These are phyloP conservation scores for Leptographium lundbergii DNA, from an alignment of 2,329 filamentous ascomycete genomes.

Conservation along the genomic window DNA sequence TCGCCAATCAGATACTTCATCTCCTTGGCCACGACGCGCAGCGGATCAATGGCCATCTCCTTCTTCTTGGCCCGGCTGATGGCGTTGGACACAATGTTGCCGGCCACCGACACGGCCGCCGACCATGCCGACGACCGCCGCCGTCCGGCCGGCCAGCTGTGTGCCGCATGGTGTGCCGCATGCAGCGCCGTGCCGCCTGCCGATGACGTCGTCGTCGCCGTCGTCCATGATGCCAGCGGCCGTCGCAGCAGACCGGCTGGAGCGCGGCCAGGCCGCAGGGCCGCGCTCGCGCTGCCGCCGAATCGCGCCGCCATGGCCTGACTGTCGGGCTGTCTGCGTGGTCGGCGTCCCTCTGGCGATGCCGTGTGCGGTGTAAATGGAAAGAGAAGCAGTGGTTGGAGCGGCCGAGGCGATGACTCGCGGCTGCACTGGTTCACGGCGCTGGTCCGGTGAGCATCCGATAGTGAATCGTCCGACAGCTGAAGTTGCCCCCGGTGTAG, in stretches of 20 bases:
- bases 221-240: neutral
- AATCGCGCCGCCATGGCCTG: neutral
- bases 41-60: slow-evolving; percentile 69
- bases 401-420: neutral
- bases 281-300: neutral
- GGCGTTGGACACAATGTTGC: slow-evolving; percentile 59
- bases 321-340: neutral
- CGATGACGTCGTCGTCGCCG: neutral
- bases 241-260: neutral
- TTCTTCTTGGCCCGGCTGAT: slow-evolving; percentile 48
- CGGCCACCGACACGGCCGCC: slow-evolving; percentile 57
- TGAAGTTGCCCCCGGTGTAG: too few relatives aligned
- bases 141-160: neutral
- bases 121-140: slow-evolving; percentile 51
- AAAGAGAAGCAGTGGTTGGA: neutral
- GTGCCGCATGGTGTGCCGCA: neutral
- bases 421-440: neutral
- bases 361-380: too few relatives aligned
- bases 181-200: neutral
- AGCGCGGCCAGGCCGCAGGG: neutral
- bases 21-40: slow-evolving; percentile 86
- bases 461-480: neutral
- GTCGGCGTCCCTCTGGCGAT: too few relatives aligned
- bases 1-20: slow-evolving; percentile 94
- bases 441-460: neutral